Conservation (phyloP, 2,329 filamentous ascomycete genomes). For the Bipolaris victoriae region DNA sequence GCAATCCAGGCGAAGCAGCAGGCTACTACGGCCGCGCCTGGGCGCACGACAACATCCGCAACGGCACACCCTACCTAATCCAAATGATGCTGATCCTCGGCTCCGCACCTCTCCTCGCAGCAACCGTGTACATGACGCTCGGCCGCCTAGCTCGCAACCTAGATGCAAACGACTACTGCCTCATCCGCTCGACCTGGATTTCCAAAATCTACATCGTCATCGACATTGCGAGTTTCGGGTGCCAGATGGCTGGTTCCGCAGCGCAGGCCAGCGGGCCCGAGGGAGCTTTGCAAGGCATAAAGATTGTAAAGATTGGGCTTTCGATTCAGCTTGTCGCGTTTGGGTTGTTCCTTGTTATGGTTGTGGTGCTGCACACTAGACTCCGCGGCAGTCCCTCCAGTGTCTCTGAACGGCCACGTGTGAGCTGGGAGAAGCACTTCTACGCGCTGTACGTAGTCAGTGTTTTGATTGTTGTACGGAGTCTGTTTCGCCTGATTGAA, state of each 20-base stretch:
- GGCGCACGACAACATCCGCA: slow-evolving; percentile 20
- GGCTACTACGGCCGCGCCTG: slow-evolving; percentile 27
- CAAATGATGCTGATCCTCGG: slow-evolving; percentile 54
- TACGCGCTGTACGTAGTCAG: slow-evolving; percentile 21
- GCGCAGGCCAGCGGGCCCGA: slow-evolving; percentile 23
- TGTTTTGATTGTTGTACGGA: slow-evolving; percentile 19
- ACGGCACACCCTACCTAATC: slow-evolving; percentile 48
- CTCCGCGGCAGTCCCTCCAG: slow-evolving; percentile 15
- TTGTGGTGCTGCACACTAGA: slow-evolving; percentile 18
- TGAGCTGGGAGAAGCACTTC: slow-evolving; percentile 20
- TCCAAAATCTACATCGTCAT: slow-evolving; percentile 30
- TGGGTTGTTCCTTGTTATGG: slow-evolving; percentile 19
- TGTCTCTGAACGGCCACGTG: slow-evolving; percentile 1
- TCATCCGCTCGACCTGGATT: slow-evolving; percentile 47
- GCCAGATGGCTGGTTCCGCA: slow-evolving; percentile 27
- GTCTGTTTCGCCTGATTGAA: slow-evolving; percentile 24
- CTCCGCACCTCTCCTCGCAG: slow-evolving; percentile 57
- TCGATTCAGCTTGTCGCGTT: slow-evolving; percentile 23
- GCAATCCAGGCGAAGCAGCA: slow-evolving; percentile 23
- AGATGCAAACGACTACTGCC: slow-evolving; percentile 46
- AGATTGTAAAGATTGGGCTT: slow-evolving; percentile 22
- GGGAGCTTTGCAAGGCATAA: slow-evolving; percentile 13
- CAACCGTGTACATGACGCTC: slow-evolving; percentile 57
- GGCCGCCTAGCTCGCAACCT: slow-evolving; percentile 52
- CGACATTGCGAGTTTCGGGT: slow-evolving; percentile 29